These are phyloP conservation scores for Trypanosoma rangeli DNA, from an alignment of 208 protist species.

Conservation along the genomic window DNA sequence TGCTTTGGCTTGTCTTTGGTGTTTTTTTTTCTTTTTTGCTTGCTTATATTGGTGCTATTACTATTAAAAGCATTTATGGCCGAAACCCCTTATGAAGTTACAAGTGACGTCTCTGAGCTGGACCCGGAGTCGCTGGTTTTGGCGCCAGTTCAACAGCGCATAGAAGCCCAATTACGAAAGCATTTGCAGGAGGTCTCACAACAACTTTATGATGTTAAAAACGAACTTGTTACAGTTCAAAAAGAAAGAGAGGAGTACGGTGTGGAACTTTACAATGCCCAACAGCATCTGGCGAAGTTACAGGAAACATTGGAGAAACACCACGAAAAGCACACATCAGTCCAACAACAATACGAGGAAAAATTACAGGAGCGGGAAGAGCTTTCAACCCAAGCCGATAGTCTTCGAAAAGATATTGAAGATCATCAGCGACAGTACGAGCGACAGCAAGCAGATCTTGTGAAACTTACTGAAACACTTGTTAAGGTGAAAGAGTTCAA, in stretches of 20 bases:
- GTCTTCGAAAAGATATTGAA: constrained; percentile 79
- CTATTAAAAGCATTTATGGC: constrained; percentile 18
- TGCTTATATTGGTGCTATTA: neutral
- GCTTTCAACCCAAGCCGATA: constrained; percentile 50
- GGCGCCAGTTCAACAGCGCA: constrained; percentile 83
- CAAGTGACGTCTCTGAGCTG: constrained; percentile 87
- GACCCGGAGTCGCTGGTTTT: constrained; percentile 85
- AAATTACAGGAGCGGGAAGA: constrained; percentile 71
- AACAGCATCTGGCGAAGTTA: constrained; percentile 93
- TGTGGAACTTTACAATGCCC: constrained; percentile 95
- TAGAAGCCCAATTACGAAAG: constrained; percentile 86
- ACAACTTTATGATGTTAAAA: constrained; percentile 83
- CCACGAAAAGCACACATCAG: constrained; percentile 80
- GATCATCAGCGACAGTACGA: constrained; percentile 86
- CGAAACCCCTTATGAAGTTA: constrained; percentile 59
- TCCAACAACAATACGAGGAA: constrained; percentile 82
- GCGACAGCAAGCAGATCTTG: constrained; percentile 90
- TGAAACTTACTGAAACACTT: constrained; percentile 90
- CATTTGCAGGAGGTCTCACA: constrained; percentile 87
- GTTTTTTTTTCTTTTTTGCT: constrained; percentile 27
- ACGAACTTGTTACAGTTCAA: constrained; percentile 70
- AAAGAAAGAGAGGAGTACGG: constrained; percentile 89
- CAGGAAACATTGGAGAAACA: constrained; percentile 91
- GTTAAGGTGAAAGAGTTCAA: constrained; percentile 94
- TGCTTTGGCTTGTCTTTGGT: constrained; percentile 19